A percentile compares a stretch with the other conserved stretches of the same genome.
Conservation (phyloP, 1,284 basidiomycete species). For the Apiotrichum sp. region DNA sequence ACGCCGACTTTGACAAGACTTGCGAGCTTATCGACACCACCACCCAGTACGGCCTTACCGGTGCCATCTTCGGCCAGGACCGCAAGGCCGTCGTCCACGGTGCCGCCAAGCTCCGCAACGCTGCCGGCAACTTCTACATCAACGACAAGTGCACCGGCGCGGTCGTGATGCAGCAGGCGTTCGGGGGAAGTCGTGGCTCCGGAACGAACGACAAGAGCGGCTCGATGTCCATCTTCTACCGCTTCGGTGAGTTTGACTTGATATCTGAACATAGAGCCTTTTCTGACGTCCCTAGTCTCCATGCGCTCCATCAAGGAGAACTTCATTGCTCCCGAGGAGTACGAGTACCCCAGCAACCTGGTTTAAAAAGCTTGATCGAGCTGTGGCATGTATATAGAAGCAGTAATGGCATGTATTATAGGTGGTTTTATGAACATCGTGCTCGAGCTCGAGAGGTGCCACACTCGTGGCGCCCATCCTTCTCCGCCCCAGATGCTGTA, state of each 20-base stretch:
- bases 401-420: background rate
- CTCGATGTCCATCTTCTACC: slow-evolving; percentile 80
- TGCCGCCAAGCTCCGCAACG: slow-evolving; percentile 72
- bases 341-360: slow-evolving; percentile 78
- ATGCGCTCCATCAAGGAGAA: slow-evolving; percentile 95
- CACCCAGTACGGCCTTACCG: slow-evolving; percentile 84
- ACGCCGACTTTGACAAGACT: slow-evolving; percentile 74
- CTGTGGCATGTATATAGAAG: background rate
- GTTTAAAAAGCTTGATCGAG: slow-evolving; percentile 45
- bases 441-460: too few relatives aligned
- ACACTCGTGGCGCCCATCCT: too few relatives aligned
- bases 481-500: too few relatives aligned
- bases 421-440: too few relatives aligned
- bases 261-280: too few relatives aligned
- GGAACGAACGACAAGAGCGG: slow-evolving; percentile 99
- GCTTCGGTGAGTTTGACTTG: slow-evolving; percentile 51
- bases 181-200: slow-evolving; percentile 85
- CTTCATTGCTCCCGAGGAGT: slow-evolving; percentile 71
- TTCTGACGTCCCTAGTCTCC: slow-evolving; percentile 51
- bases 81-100: slow-evolving; percentile 69
- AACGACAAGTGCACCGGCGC: slow-evolving; percentile 88
- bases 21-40: slow-evolving; percentile 81
- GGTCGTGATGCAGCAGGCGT: slow-evolving; percentile 84
- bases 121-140: slow-evolving; percentile 73
- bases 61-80: slow-evolving; percentile 79